Evolutionary conservation across 2,329 filamentous ascomycete genomes (phyloP).

Genomic region (Colletotrichum aenigma): DNA sequence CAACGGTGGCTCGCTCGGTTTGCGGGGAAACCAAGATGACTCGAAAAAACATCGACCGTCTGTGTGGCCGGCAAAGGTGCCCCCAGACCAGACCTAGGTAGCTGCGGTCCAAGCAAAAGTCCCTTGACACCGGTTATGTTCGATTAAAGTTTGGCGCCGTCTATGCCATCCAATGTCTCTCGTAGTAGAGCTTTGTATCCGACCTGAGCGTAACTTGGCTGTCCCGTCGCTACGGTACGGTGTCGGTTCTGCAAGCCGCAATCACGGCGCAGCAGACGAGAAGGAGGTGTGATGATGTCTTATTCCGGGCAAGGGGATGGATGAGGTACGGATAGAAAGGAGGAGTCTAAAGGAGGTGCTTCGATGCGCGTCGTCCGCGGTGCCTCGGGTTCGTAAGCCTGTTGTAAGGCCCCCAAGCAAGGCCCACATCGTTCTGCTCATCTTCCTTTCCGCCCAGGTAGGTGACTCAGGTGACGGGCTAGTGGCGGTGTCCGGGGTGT

Average conservation of each 20-base stretch:
- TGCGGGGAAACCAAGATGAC: background rate
- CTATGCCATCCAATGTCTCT: slow-evolving; percentile 1
- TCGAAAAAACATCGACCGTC: background rate
- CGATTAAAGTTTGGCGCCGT: slow-evolving; percentile 18
- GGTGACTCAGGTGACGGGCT: slow-evolving; percentile 12
- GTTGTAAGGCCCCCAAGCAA: background rate
- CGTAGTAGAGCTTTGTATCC: background rate
- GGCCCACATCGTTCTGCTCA: slow-evolving; percentile 1
- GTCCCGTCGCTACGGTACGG: background rate
- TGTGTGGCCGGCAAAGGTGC: background rate
- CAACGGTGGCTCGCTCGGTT: background rate
- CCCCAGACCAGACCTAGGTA: background rate
- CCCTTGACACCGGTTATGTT: slow-evolving; percentile 3
- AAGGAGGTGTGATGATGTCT: background rate
- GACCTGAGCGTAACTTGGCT: background rate
- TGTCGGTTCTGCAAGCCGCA: background rate
- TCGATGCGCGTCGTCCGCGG: background rate
- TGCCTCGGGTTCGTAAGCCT: background rate
- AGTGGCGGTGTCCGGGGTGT: slow-evolving; percentile 10
- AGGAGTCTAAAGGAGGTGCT: background rate
- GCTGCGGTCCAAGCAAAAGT: slow-evolving; percentile 1
- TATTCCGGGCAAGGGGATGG: background rate
- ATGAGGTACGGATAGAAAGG: background rate
- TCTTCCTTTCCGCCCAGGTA: background rate
- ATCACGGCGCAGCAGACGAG: background rate